Evolutionary conservation across 495 filamentous ascomycete genomes (phyloP).

Genomic region (Cetradonia linearis): DNA sequence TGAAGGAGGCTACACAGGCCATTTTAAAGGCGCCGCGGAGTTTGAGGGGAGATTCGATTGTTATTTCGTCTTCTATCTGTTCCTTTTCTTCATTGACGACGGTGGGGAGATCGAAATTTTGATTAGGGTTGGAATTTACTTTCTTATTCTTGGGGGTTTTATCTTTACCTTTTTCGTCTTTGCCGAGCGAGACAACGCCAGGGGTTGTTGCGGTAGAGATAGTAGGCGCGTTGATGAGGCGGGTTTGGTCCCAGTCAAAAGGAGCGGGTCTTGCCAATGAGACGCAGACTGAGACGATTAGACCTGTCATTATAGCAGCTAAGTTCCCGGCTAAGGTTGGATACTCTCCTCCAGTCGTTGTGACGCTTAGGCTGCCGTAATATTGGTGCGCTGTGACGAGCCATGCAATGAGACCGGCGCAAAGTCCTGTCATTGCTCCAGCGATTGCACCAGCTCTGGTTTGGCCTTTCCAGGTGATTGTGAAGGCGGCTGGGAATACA

Average conservation of each 20-base stretch:
- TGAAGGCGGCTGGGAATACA: constrained; percentile 41
- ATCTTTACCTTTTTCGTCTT: not conserved
- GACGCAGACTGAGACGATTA: constrained; percentile 26
- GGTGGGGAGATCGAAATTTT: constrained; percentile 10
- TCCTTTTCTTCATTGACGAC: constrained; percentile 23
- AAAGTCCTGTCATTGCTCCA: constrained; percentile 35
- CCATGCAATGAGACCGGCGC: constrained; percentile 39
- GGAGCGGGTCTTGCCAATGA: constrained; percentile 26
- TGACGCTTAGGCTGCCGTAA: constrained; percentile 38
- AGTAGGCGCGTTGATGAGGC: constrained; percentile 24
- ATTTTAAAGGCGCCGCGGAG: constrained; percentile 52
- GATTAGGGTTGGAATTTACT: not conserved
- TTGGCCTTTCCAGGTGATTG: constrained; percentile 41
- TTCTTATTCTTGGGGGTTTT: not conserved
- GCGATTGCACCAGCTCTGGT: constrained; percentile 36
- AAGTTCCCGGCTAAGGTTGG: constrained; percentile 31
- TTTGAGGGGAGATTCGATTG: constrained; percentile 47
- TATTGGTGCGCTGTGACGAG: constrained; percentile 36
- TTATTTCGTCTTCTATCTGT: constrained; percentile 20
- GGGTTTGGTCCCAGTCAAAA: constrained; percentile 30
- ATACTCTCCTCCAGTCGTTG: constrained; percentile 33
- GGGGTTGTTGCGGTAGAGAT: constrained; percentile 9
- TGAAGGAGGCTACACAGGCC: constrained; percentile 51
- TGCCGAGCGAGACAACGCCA: constrained; percentile 13
- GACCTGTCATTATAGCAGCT: constrained; percentile 27